Conservation (phyloP, 2,329 filamentous ascomycete genomes). For the Exophiala calicioides region DNA sequence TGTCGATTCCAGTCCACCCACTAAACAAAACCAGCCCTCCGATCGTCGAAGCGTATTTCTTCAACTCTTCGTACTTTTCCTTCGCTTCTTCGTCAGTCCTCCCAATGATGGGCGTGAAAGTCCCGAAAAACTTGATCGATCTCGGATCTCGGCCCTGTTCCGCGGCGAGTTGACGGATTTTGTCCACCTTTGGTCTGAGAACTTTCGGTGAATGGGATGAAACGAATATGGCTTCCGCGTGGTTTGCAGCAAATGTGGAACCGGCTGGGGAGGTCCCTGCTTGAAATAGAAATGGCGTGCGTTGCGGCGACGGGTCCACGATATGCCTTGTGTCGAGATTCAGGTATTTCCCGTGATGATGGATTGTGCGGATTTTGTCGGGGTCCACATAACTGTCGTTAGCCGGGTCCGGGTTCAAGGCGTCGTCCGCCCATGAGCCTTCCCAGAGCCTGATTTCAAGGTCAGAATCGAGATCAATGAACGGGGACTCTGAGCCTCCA, state of each 20-base stretch:
- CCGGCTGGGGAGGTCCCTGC: conserved; percentile 62
- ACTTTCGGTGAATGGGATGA: conserved; percentile 55
- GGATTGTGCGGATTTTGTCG: conserved; percentile 60
- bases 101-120: conserved; percentile 53
- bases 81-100: conserved; percentile 56
- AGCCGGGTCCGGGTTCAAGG: conserved; percentile 55
- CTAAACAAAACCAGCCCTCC: conserved; percentile 59
- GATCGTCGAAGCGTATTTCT: conserved; percentile 55
- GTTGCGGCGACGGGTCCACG: conserved; percentile 58
- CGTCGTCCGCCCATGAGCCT: conserved; percentile 60
- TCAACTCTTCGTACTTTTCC: conserved; percentile 53
- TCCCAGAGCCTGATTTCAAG: conserved; percentile 50
- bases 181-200: conserved; percentile 53
- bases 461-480: not conserved
- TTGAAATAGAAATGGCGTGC: conserved; percentile 61
- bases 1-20: conserved; percentile 63
- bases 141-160: conserved; percentile 57
- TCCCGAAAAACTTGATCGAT: conserved; percentile 59
- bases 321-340: conserved; percentile 48
- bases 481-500: no score
- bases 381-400: conserved; percentile 61
- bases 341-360: conserved; percentile 59
- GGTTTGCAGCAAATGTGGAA: conserved; percentile 57
- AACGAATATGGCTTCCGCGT: conserved; percentile 64
- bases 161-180: conserved; percentile 55